Conservation (phyloP, 2,329 filamentous ascomycete genomes). For the Diaporthe amygdali region DNA sequence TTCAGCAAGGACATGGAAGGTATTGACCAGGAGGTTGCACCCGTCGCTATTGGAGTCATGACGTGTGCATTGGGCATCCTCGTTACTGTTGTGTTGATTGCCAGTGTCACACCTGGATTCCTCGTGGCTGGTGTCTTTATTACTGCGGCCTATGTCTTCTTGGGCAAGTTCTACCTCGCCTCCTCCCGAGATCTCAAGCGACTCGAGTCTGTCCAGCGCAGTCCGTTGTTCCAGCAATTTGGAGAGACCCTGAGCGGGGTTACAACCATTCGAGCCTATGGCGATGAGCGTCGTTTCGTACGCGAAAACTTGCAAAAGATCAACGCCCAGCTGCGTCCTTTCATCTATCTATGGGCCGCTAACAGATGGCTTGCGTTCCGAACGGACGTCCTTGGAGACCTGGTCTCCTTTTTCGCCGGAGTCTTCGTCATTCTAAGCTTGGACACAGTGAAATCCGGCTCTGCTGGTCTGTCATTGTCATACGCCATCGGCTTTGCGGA, state of each 20-base stretch:
- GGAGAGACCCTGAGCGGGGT: slow-evolving; percentile 94
- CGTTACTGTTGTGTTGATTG: slow-evolving; percentile 88
- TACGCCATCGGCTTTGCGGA: slow-evolving; percentile 98
- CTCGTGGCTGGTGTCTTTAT: slow-evolving; percentile 88
- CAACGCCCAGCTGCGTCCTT: slow-evolving; percentile 90
- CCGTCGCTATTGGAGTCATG: slow-evolving; percentile 80
- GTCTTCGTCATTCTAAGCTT: slow-evolving; percentile 87
- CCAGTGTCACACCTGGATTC: slow-evolving; percentile 88
- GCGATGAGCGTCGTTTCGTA: slow-evolving; percentile 91
- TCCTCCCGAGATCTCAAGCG: slow-evolving; percentile 96
- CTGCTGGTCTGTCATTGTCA: slow-evolving; percentile 90
- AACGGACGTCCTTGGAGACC: slow-evolving; percentile 86
- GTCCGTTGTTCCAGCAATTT: slow-evolving; percentile 96
- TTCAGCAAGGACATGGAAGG: slow-evolving; percentile 98
- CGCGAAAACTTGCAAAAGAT: slow-evolving; percentile 87
- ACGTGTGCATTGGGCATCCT: slow-evolving; percentile 70
- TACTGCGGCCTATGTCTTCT: slow-evolving; percentile 77
- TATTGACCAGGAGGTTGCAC: slow-evolving; percentile 93
- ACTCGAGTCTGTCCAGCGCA: slow-evolving; percentile 91
- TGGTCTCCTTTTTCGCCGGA: slow-evolving; percentile 93
- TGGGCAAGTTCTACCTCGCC: slow-evolving; percentile 87
- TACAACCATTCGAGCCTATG: slow-evolving; percentile 95
- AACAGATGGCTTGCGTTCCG: slow-evolving; percentile 97
- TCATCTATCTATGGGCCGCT: slow-evolving; percentile 94
- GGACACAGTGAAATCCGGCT: slow-evolving; percentile 84